These are phyloP conservation scores for Malassezia brasiliensis DNA, from an alignment of 1,284 basidiomycete species.

Conservation along the genomic window DNA sequence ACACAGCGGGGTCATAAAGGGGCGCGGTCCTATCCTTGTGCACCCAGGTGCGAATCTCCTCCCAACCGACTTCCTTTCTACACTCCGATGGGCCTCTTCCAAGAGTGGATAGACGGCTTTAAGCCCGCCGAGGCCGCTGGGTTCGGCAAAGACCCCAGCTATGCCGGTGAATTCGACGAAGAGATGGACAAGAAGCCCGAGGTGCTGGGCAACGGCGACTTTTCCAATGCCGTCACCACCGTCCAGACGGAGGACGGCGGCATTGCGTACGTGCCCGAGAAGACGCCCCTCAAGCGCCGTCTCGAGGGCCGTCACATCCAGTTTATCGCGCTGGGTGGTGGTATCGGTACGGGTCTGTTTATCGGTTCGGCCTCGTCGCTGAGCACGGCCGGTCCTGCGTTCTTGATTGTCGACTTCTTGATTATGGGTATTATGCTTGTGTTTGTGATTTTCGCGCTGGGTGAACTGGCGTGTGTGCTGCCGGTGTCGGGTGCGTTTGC, in stretches of 20 bases:
- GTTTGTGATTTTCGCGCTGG: constrained; percentile 47
- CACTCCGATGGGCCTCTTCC: constrained; percentile 3
- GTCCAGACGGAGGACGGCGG: constrained; percentile 11
- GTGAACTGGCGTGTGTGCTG: constrained; percentile 33
- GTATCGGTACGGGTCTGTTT: constrained; percentile 53
- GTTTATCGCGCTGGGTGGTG: constrained; percentile 54
- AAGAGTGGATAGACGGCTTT: constrained; percentile 19
- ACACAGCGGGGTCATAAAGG: too few species aligned
- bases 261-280: constrained; percentile 6
- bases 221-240: constrained; percentile 11
- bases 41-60: too few species aligned
- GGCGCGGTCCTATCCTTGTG: too few species aligned
- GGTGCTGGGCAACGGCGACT: constrained; percentile 11
- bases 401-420: constrained; percentile 45
- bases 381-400: constrained; percentile 51
- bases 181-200: constrained; percentile 9
- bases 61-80: too few species aligned
- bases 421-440: constrained; percentile 45
- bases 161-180: constrained; percentile 1
- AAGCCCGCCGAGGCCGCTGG: constrained; percentile 11
- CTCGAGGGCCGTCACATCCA: constrained; percentile 35
- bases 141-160: constrained; percentile 8
- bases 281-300: constrained; percentile 27
- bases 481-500: constrained; percentile 39
- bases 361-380: constrained; percentile 52